These are phyloP conservation scores for Nymphaea colorata DNA, from an alignment of 164 flowering plant genomes.

Conservation along the genomic window DNA sequence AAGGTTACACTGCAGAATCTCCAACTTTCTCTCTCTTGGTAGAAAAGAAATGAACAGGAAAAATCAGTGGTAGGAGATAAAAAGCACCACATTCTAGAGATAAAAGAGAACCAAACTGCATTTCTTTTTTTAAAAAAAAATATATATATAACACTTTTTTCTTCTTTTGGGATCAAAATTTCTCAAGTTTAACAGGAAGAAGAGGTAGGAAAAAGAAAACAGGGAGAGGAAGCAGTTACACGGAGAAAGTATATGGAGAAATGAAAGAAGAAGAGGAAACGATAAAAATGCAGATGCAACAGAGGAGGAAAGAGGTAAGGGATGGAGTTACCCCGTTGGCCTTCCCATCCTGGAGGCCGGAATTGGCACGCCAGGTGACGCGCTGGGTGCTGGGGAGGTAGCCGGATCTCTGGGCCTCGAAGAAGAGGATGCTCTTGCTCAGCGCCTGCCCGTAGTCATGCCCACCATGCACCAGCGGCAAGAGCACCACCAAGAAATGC, in stretches of 20 bases:
- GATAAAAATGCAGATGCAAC: not conserved
- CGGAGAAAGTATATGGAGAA: not conserved
- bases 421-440: conserved; percentile 77
- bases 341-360: conserved; percentile 82
- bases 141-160: too few species aligned
- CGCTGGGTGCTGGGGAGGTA: conserved; percentile 67
- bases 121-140: too few species aligned
- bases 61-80: too few species aligned
- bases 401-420: conserved; percentile 97
- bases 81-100: too few species aligned
- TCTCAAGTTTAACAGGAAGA: not conserved
- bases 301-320: not conserved
- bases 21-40: too few species aligned
- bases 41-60: too few species aligned
- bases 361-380: conserved; percentile 76
- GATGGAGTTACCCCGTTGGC: conserved; percentile 56
- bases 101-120: too few species aligned
- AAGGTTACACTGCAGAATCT: too few species aligned
- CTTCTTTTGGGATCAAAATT: not conserved
- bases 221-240: not conserved
- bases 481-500: conserved; percentile 23
- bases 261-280: not conserved
- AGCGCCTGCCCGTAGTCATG: conserved; percentile 82
- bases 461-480: conserved; percentile 46
- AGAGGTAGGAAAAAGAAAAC: not conserved